A percentile compares a stretch with the other conserved stretches of the same genome.
These are phyloP conservation scores for Colletotrichum euphorbiae DNA, from an alignment of 2,329 filamentous ascomycete species.

Conservation along the genomic window DNA sequence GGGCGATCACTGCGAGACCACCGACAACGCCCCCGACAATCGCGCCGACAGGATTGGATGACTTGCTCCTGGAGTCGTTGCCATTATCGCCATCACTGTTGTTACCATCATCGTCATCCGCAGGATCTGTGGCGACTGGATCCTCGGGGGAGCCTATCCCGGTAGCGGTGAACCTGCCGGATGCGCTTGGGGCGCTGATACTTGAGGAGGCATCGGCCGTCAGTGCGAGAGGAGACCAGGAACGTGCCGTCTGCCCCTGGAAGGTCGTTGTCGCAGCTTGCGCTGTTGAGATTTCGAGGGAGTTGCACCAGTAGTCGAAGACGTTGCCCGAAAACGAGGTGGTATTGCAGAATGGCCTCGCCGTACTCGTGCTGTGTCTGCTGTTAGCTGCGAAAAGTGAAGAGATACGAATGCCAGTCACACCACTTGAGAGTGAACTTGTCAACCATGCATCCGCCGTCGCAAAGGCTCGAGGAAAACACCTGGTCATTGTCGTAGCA, in stretches of 20 bases:
- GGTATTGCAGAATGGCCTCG: slow-evolving; percentile 58
- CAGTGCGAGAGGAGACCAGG: slow-evolving; percentile 43
- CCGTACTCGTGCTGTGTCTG: slow-evolving; percentile 50
- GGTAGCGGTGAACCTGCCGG: slow-evolving; percentile 1
- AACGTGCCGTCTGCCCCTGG: slow-evolving; percentile 49
- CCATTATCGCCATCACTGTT: neutral
- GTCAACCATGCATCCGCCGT: slow-evolving; percentile 54
- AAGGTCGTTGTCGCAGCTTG: slow-evolving; percentile 56
- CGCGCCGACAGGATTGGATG: slow-evolving; percentile 47
- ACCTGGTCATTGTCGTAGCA: slow-evolving; percentile 55
- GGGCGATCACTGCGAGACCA: slow-evolving; percentile 49
- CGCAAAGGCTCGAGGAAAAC: slow-evolving; percentile 51
- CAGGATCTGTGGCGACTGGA: slow-evolving; percentile 23
- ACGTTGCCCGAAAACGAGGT: slow-evolving; percentile 55
- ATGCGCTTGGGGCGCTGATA: slow-evolving; percentile 1
- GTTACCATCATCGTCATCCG: slow-evolving; percentile 25
- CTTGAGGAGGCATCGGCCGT: slow-evolving; percentile 23
- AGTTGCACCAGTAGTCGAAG: slow-evolving; percentile 59
- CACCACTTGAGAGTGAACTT: slow-evolving; percentile 61
- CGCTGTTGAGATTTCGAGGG: slow-evolving; percentile 47
- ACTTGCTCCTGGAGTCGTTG: neutral
- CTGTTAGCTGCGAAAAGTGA: slow-evolving; percentile 39
- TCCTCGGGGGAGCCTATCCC: neutral
- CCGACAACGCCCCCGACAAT: slow-evolving; percentile 55
- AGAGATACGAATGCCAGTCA: slow-evolving; percentile 27